Evolutionary conservation across 2,329 filamentous ascomycete species (phyloP).

Genomic region (Juglanconis oblonga): DNA sequence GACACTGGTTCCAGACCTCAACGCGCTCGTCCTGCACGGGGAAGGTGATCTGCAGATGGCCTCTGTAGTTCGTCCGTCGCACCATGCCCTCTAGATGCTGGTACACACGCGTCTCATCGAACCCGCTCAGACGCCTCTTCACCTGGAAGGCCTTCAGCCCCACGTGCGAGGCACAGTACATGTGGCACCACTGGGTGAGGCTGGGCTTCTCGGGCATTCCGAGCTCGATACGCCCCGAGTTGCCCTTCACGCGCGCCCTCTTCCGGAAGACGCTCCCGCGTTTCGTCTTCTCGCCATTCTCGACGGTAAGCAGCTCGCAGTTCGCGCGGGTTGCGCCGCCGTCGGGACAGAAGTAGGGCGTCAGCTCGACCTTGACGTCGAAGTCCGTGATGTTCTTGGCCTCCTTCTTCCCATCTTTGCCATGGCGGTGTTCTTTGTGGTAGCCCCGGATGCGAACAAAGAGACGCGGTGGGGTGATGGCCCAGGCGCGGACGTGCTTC

Average conservation of each 20-base stretch:
- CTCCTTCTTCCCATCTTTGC: conserved; percentile 45
- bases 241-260: conserved; percentile 45
- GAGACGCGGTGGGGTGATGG: conserved; percentile 49
- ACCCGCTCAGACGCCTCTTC: conserved; percentile 52
- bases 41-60: conserved; percentile 57
- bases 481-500: conserved; percentile 40
- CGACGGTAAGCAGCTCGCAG: conserved; percentile 47
- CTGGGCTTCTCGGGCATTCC: conserved; percentile 34
- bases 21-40: conserved; percentile 54
- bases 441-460: conserved; percentile 51
- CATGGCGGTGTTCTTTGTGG: conserved; percentile 42
- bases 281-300: conserved; percentile 57
- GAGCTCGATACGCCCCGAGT: conserved; percentile 39
- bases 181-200: conserved; percentile 64
- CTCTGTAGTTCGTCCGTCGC: conserved; percentile 64
- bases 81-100: conserved; percentile 55
- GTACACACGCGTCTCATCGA: conserved; percentile 55
- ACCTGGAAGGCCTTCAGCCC: conserved; percentile 56
- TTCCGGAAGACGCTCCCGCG: conserved; percentile 62
- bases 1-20: conserved; percentile 62
- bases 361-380: conserved; percentile 56
- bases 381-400: conserved; percentile 53
- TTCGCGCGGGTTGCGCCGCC: conserved; percentile 37
- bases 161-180: conserved; percentile 58
- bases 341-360: conserved; percentile 52